phyloP scores from a whole-genome alignment of 495 filamentous ascomycete species.

The Achaetomiella virescens region DNA sequence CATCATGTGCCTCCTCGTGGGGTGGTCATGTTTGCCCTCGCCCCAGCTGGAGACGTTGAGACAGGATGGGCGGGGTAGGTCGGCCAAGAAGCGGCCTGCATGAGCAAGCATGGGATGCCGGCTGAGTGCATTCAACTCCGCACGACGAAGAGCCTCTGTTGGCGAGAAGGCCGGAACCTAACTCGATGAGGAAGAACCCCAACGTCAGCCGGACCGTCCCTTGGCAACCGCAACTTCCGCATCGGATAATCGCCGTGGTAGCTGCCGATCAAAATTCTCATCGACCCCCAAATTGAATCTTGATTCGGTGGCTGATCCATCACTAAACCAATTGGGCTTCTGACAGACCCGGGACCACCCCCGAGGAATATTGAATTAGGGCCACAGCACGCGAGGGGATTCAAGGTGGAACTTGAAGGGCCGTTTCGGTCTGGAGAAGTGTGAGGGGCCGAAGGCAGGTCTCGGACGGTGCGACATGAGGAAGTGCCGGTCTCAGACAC shows the following conservation, averaged over 20 bases:
- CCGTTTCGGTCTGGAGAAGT: background rate
- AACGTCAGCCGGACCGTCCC: constrained; percentile 16
- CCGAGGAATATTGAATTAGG: background rate
- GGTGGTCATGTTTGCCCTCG: constrained; percentile 3
- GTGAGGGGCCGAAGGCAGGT: background rate
- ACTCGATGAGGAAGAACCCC: background rate
- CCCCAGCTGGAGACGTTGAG: constrained; percentile 1
- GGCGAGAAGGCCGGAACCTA: background rate
- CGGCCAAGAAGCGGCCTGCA: background rate
- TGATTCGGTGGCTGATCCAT: background rate
- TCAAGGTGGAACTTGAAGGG: background rate
- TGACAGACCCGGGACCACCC: background rate
- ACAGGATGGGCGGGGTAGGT: background rate
- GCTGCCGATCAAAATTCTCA: constrained; percentile 7
- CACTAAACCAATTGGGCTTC: background rate
- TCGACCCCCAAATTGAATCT: constrained; percentile 8
- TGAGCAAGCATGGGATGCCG: constrained; percentile 1
- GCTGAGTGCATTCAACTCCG: constrained; percentile 5
- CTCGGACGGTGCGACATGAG: constrained; percentile 5
- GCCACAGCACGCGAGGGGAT: background rate
- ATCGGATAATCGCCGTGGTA: background rate
- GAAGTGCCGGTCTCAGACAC: background rate
- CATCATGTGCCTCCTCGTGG: constrained; percentile 1
- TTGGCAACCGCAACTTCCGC: constrained; percentile 10
- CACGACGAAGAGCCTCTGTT: constrained; percentile 1